A percentile compares a stretch with the other conserved stretches of the same genome.
Conservation (phyloP, 371 early-diverging fungal species). For the Mucor lusitanicus region DNA sequence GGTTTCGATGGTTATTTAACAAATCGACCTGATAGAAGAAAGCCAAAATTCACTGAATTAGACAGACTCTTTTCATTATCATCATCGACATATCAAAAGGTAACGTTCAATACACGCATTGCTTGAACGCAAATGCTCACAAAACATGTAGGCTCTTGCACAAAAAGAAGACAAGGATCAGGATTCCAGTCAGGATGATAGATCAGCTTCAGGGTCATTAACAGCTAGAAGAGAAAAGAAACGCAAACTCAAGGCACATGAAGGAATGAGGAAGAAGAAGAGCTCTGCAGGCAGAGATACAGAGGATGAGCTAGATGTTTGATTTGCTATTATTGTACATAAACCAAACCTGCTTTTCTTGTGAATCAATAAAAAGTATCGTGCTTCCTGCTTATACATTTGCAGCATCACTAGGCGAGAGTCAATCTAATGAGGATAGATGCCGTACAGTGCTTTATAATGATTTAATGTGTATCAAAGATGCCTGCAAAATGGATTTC, state of each 20-base stretch:
- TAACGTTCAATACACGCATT: conserved; percentile 15
- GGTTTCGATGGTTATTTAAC: conserved; percentile 82
- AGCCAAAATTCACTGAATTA: conserved; percentile 60
- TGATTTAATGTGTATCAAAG: no score
- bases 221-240: conserved; percentile 41
- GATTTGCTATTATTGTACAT: background rate
- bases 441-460: no score
- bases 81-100: conserved; percentile 69
- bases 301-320: conserved; percentile 37
- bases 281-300: conserved; percentile 29
- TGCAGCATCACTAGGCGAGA: no score
- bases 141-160: conserved; percentile 46
- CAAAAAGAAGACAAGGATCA: conserved; percentile 58
- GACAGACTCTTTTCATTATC: conserved; percentile 69
- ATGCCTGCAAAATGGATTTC: no score
- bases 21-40: conserved; percentile 56
- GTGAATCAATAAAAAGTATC: background rate
- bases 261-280: conserved; percentile 34
- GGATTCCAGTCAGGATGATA: conserved; percentile 62
- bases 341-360: conserved; percentile 1
- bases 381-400: background rate
- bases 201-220: conserved; percentile 23
- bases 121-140: no score
- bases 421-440: no score
- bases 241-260: conserved; percentile 31